Base-by-base conservation (phyloP, 2,329 filamentous ascomycete species). In the Claviceps digitariae region DNA sequence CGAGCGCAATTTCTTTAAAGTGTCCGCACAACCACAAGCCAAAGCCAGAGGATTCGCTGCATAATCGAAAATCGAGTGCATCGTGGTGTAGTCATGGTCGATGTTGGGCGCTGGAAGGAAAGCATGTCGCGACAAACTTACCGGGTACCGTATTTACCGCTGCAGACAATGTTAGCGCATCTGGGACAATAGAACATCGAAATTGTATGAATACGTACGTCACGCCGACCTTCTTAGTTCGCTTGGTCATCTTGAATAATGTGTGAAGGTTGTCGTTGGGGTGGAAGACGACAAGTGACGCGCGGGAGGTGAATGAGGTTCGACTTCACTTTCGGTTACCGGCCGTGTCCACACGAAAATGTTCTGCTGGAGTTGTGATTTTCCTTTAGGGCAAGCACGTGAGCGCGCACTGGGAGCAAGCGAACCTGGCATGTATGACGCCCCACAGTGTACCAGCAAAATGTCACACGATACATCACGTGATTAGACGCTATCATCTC, bases 201-300 rank as follows among this genome's bases (percentile, higher is more conserved):
- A 20, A 56, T 51, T 4, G n/a, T 31, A 31, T 21, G 2, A 36
- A 61, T 66, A 72, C 70, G 57, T 68, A 72, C 70, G 91, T 96
- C 75, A 96, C 90, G 75, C 89, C 89, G 84, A 95, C 90, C 87
- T 95, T 94, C 86, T 73, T 94, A 64, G 89, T 94, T 80, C 89
- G 84, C 83, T 93, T 91, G 74, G 87, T 89, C 87, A 93, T 93
- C 76, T 84, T 89, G 80, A 73, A 74, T 70, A 71, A 59, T 63
- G 57, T 69, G 66, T 67, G 65, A 63, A 61, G 61, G 57, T 64
- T 62, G 63, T 65, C 62, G 61, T 63, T 56, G 61, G 62, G 61
- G 60, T 61, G 63, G 59, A 62, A 62, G 63, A 63, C 63, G 62
- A 60, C 57, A 62, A 61, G 58, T 63, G 65, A 60, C 63, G 59